A percentile compares a stretch with the other conserved stretches of the same genome.
These are phyloP conservation scores for Colletotrichum aenigma DNA, from an alignment of 2,329 filamentous ascomycete species.

Conservation along the genomic window DNA sequence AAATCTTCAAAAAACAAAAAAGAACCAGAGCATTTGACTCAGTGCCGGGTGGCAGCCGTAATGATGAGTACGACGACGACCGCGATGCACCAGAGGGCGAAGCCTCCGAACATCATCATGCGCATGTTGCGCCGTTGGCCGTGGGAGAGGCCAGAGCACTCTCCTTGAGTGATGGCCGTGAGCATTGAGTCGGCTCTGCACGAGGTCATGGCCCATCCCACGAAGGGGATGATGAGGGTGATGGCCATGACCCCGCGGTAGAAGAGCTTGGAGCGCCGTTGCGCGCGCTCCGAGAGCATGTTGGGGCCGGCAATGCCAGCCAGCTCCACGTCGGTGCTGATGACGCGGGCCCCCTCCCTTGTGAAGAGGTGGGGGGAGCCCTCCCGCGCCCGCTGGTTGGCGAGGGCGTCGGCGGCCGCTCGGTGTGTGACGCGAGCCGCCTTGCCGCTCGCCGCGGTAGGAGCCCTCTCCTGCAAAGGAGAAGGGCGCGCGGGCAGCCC, in stretches of 20 bases:
- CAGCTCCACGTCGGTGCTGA: constrained; percentile 14
- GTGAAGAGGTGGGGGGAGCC: background rate
- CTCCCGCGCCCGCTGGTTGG: background rate
- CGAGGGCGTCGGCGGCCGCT: background rate
- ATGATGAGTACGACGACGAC: background rate
- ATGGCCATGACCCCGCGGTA: background rate
- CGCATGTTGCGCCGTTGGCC: constrained; percentile 10
- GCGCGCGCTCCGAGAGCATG: background rate
- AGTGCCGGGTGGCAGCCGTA: background rate
- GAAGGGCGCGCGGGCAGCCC: background rate
- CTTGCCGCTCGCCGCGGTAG: background rate
- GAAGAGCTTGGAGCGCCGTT: background rate
- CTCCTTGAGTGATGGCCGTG: background rate
- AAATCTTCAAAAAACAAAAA: background rate
- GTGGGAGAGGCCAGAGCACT: constrained; percentile 15
- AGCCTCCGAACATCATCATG: constrained; percentile 4
- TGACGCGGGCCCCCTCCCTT: background rate
- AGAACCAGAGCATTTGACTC: background rate
- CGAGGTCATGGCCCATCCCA: background rate
- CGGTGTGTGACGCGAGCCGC: background rate
- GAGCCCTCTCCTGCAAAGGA: background rate
- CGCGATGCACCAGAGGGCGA: background rate
- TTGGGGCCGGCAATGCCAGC: constrained; percentile 7
- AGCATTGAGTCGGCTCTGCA: background rate
- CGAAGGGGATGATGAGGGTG: background rate